Conservation (phyloP, 1,284 basidiomycete genomes). For the Entoloma clypeatum region DNA sequence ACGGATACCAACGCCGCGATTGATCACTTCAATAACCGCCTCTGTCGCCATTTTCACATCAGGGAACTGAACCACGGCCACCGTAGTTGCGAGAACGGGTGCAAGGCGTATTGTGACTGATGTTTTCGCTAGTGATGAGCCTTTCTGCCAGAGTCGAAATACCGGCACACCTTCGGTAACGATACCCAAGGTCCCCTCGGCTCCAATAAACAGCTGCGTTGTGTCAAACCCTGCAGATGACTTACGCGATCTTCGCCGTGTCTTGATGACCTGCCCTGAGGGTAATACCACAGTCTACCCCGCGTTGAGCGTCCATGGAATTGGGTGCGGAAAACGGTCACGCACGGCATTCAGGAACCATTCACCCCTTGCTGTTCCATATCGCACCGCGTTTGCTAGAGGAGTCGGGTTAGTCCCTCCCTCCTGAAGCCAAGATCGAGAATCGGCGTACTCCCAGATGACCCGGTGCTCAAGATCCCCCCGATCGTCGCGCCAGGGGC, state of each 20-base stretch:
- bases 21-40: conserved; percentile 74
- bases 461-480: conserved; percentile 88
- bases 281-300: conserved; percentile 83
- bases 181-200: conserved; percentile 92
- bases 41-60: conserved; percentile 63
- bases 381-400: conserved; percentile 82
- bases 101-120: conserved; percentile 77
- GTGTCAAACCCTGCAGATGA: conserved; percentile 90
- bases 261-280: conserved; percentile 91
- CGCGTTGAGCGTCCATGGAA: background rate
- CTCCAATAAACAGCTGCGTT: conserved; percentile 91
- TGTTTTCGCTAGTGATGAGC: conserved; percentile 1
- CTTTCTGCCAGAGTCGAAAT: background rate
- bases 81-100: conserved; percentile 74
- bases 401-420: background rate
- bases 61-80: conserved; percentile 68
- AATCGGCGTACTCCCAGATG: conserved; percentile 61
- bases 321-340: conserved; percentile 8
- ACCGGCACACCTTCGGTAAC: conserved; percentile 71
- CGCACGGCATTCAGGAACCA: conserved; percentile 79
- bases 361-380: conserved; percentile 82
- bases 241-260: conserved; percentile 80
- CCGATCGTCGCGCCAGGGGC: conserved; percentile 81
- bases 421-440: conserved; percentile 4
- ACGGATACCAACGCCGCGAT: conserved; percentile 71